Conservation (phyloP, 2,329 filamentous ascomycete species). For the Chalaropsis ovoidea region DNA sequence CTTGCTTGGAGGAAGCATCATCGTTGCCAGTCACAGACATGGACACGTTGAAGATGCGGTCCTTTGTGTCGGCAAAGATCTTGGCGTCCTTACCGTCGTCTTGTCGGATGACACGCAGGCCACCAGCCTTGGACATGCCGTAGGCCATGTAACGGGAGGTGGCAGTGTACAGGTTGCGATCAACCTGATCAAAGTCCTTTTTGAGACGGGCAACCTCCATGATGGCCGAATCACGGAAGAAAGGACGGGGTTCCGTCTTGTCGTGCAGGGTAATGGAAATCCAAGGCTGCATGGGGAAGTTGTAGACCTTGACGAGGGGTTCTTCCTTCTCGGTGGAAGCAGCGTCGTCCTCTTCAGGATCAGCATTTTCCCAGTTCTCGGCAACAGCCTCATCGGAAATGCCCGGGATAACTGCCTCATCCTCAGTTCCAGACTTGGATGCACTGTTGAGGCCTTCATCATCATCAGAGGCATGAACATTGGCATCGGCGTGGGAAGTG, state of each 20-base stretch:
- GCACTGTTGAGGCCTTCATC: slow-evolving; percentile 26
- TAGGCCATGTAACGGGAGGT: slow-evolving; percentile 89
- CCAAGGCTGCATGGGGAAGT: slow-evolving; percentile 95
- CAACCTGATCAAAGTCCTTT: slow-evolving; percentile 96
- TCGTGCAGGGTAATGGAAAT: slow-evolving; percentile 72
- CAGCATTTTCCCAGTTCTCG: slow-evolving; percentile 88
- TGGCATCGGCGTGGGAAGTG: neutral
- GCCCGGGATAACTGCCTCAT: slow-evolving; percentile 8
- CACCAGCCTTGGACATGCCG: slow-evolving; percentile 84
- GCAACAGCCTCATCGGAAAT: slow-evolving; percentile 38
- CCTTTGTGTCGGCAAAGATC: slow-evolving; percentile 80
- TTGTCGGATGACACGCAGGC: slow-evolving; percentile 86
- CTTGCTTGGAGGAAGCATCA: slow-evolving; percentile 40
- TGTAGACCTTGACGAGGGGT: slow-evolving; percentile 62
- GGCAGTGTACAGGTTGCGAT: slow-evolving; percentile 83
- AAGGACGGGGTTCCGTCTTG: slow-evolving; percentile 46
- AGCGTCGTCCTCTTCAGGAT: slow-evolving; percentile 58
- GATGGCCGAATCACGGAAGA: slow-evolving; percentile 67
- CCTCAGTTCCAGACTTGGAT: slow-evolving; percentile 21
- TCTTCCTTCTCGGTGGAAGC: slow-evolving; percentile 32
- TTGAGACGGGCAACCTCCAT: slow-evolving; percentile 91
- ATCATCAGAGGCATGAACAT: slow-evolving; percentile 14
- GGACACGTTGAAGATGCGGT: slow-evolving; percentile 89
- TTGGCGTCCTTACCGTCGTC: slow-evolving; percentile 86
- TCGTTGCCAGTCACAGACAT: slow-evolving; percentile 53